Percentiles rank a stretch among this genome's conserved stretches.
These are phyloP conservation scores for Saccharomycopsis babjevae DNA, from an alignment of 805 yeast genomes.

Conservation along the genomic window DNA sequence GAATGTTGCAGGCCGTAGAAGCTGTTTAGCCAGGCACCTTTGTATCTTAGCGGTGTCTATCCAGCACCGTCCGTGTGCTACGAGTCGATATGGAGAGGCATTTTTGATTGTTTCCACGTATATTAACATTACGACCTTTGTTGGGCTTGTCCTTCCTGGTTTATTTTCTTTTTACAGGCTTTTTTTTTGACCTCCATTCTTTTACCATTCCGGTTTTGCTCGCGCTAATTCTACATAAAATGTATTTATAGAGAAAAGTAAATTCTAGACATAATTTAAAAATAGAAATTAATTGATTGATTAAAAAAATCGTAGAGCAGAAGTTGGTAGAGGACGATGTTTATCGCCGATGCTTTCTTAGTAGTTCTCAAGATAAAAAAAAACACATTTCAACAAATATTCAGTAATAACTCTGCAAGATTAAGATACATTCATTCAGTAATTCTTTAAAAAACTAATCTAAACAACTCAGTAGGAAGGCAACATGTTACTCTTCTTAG, in stretches of 20 bases:
- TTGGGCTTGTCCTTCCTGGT: no score
- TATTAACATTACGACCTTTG: no score
- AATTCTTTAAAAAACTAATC: background rate
- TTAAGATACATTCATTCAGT: background rate
- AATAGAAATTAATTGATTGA: background rate
- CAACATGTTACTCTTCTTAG: conserved; percentile 1
- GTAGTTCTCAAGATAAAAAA: no score
- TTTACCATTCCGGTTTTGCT: background rate
- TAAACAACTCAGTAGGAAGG: conserved; percentile 1
- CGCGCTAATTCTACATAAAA: background rate
- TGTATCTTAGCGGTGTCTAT: no score
- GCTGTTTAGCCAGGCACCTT: conserved; percentile 2
- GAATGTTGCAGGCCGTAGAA: background rate
- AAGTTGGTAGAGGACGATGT: background rate
- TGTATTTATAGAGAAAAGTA: conserved; percentile 1
- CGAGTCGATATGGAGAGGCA: no score
- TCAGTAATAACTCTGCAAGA: no score
- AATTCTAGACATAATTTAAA: background rate
- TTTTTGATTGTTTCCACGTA: no score
- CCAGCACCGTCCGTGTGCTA: background rate
- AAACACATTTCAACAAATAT: no score
- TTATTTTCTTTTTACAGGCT: no score
- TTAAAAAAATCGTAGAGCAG: background rate
- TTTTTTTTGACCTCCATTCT: no score
- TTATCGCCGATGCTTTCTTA: background rate